A percentile compares a stretch with the other conserved stretches of the same genome.
phyloP scores from a whole-genome alignment of 73 alveolate genomes.

The Tetrahymena malaccensis region DNA sequence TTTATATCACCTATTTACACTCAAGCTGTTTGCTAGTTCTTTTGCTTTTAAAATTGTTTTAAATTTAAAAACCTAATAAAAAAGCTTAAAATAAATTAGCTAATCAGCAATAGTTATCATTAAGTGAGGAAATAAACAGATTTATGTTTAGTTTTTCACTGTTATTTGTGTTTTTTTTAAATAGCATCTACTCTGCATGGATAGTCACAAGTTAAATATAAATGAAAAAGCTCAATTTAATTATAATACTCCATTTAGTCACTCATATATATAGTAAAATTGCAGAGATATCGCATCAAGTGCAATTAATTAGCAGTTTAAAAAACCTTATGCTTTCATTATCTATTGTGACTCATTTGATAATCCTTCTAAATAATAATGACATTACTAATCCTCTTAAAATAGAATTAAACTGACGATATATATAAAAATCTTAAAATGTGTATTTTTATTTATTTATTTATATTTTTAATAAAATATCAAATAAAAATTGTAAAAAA shows the following conservation, averaged over 20 bases:
- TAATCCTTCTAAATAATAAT: background rate
- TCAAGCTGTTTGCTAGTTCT: background rate
- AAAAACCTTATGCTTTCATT: background rate
- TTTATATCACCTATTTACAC: background rate
- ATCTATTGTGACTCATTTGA: background rate
- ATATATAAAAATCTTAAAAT: background rate
- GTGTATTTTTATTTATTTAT: too few species aligned
- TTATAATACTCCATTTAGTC: background rate
- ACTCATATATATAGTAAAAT: background rate
- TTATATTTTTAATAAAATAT: too few species aligned
- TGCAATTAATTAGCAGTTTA: background rate
- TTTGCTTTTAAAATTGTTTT: background rate
- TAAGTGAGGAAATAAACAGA: background rate
- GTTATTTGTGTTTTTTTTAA: background rate
- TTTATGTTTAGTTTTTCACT: background rate
- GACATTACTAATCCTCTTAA: background rate
- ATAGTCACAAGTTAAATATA: background rate
- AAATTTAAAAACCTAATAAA: background rate
- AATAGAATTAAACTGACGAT: background rate
- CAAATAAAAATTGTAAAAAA: too few species aligned
- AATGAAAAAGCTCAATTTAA: background rate
- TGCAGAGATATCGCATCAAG: background rate
- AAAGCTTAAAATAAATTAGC: too few species aligned
- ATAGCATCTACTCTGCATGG: background rate
- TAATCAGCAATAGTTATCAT: background rate